Evolutionary conservation across 2,329 filamentous ascomycete genomes (phyloP), one percentile per base, ranked within the genome.

Genomic region (Penicillium occitanis): DNA sequence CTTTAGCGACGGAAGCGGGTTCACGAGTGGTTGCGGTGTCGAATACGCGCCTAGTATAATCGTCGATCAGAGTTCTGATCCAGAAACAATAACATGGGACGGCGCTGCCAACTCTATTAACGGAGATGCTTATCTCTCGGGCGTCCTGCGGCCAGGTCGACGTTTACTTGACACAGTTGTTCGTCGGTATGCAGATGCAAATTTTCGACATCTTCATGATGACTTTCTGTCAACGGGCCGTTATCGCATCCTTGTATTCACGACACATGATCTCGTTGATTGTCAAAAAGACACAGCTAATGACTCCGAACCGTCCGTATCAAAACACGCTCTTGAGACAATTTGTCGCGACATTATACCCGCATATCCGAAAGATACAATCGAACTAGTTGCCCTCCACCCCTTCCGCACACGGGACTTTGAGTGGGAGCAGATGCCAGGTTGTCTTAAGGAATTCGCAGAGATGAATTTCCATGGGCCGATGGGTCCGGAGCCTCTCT

Each of bases 11-110:
- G 77, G 76, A 30, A 77, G 77, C 57, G 75, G 75, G 1, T 78
- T 79, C 62, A 78, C 77, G 11, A 78, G 74, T 30, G 78, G 78
- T 2, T 78, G 77, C 63, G 78, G 77, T 17, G 74, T 80, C 13
- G 75, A 78, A 50, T 80, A 80, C 63, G 70, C 72, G 0, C 72
- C 73, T 14, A 78, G 73, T 37, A 44, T 70, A 28, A 70, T 71
- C 0, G 73, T 79, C 1, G 65, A 74, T 8, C 75, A 73, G 40
- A 65, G 30, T 1, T 42, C n/a, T 40, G 8, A 8, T 1, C 3
- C 37, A 3, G n/a, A 33, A 14, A 44, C 5, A 30, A 60, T 13
- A 6, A 14, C 19, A 6, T 7, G 5, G 14, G 19, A 1, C 7
- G 37, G 14, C 46, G 6, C 10, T 10, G 66, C 63, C 11, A 73